phyloP scores from a whole-genome alignment of 352 stramenopile genomes.

The Pythium pyrilobum region DNA sequence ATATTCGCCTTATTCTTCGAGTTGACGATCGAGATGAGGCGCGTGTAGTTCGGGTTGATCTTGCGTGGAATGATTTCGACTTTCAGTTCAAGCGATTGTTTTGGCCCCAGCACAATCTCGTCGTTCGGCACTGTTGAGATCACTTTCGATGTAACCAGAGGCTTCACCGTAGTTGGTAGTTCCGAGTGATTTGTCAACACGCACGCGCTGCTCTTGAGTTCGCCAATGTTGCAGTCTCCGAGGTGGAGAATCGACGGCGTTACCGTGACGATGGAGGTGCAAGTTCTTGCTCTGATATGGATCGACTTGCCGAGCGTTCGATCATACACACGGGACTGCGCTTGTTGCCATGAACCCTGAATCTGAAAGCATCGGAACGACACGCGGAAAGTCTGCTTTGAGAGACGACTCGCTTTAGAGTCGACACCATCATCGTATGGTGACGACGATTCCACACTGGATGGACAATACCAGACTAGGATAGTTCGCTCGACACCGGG shows the following conservation, averaged over 20 bases:
- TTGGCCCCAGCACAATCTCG: constrained; percentile 79
- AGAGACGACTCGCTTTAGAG: constrained; percentile 72
- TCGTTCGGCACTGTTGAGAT: constrained; percentile 88
- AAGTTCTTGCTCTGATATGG: constrained; percentile 79
- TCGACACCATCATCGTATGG: constrained; percentile 59
- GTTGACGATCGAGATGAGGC: constrained; percentile 84
- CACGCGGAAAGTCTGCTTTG: constrained; percentile 85
- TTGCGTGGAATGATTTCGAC: constrained; percentile 89
- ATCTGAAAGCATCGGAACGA: constrained; percentile 86
- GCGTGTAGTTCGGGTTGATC: constrained; percentile 86
- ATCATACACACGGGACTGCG: constrained; percentile 81
- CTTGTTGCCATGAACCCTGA: constrained; percentile 82
- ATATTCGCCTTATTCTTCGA: constrained; percentile 86
- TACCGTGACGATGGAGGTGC: constrained; percentile 83
- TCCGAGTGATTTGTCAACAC: constrained; percentile 89
- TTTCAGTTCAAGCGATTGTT: constrained; percentile 85
- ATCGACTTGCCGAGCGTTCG: constrained; percentile 83
- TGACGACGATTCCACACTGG: constrained; percentile 12
- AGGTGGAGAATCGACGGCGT: constrained; percentile 81
- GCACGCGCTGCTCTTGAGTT: constrained; percentile 81
- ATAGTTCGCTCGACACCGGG: constrained; percentile 86
- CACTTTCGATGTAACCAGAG: constrained; percentile 85
- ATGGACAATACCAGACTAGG: constrained; percentile 81
- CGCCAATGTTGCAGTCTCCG: constrained; percentile 87
- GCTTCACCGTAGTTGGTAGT: constrained; percentile 80